phyloP scores from a whole-genome alignment of 140 eudicot genomes.

The Anethum foeniculum region DNA sequence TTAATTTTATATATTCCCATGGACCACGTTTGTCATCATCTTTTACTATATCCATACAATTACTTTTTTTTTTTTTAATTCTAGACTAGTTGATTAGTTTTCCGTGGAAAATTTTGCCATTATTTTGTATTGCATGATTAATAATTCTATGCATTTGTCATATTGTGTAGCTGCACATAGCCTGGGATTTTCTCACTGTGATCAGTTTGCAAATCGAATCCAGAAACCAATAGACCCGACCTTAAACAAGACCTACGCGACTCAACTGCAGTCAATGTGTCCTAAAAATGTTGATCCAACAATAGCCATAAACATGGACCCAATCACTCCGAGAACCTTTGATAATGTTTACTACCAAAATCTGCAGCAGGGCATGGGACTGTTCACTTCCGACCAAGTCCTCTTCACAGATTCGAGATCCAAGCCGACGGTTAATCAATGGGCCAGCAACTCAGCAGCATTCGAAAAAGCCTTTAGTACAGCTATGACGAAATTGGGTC shows the following conservation, averaged over 20 bases:
- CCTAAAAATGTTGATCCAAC: slow-evolving; percentile 66
- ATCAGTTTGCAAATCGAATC: slow-evolving; percentile 58
- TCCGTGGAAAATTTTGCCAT: background rate
- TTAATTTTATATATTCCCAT: background rate
- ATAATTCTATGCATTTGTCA: background rate
- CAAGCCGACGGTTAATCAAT: slow-evolving; percentile 36
- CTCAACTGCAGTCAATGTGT: slow-evolving; percentile 55
- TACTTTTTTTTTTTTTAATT: background rate
- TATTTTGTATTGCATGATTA: background rate
- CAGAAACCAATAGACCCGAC: slow-evolving; percentile 66
- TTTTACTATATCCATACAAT: background rate
- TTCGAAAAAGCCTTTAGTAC: slow-evolving; percentile 44
- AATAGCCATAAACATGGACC: slow-evolving; percentile 78
- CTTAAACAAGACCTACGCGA: slow-evolving; percentile 47
- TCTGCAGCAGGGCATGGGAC: slow-evolving; percentile 60
- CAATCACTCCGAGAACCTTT: slow-evolving; percentile 59
- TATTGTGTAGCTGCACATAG: slow-evolving; percentile 66
- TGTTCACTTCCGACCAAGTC: slow-evolving; percentile 82
- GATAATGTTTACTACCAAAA: slow-evolving; percentile 67
- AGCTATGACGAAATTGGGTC: slow-evolving; percentile 83
- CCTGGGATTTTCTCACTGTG: slow-evolving; percentile 81
- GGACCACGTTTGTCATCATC: background rate
- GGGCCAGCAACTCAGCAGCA: slow-evolving; percentile 45
- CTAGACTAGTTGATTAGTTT: too few species aligned
- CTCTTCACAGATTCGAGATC: slow-evolving; percentile 64